Percentiles rank a stretch among this genome's conserved stretches.
These are phyloP conservation scores for Pseudohalonectria lignicola DNA, from an alignment of 2,329 filamentous ascomycete species.

Conservation along the genomic window DNA sequence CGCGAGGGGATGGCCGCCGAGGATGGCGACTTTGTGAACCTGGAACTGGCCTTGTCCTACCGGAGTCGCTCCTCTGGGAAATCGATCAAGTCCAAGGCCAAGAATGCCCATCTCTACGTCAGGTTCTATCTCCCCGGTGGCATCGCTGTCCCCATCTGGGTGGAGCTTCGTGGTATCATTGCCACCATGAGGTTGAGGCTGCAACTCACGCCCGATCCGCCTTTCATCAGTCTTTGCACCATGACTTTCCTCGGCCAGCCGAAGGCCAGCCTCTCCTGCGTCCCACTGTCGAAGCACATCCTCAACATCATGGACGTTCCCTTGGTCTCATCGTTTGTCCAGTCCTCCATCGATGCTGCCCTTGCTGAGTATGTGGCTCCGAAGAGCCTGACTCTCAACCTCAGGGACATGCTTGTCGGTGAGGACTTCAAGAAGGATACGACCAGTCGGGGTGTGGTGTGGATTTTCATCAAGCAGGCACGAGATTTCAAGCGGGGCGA, in stretches of 20 bases:
- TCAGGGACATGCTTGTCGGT: constrained; percentile 68
- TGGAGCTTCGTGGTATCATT: constrained; percentile 62
- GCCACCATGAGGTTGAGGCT: constrained; percentile 58
- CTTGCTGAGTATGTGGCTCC: constrained; percentile 67
- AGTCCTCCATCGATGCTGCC: constrained; percentile 62
- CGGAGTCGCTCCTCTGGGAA: constrained; percentile 49
- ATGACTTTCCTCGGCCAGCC: constrained; percentile 67
- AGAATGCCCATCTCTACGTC: constrained; percentile 62
- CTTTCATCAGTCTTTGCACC: constrained; percentile 66
- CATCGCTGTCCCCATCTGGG: constrained; percentile 55
- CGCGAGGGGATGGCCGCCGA: constrained; percentile 59
- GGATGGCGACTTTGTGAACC: constrained; percentile 66
- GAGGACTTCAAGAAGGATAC: constrained; percentile 75
- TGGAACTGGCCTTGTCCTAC: constrained; percentile 68
- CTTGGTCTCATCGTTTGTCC: constrained; percentile 64
- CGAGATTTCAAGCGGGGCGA: constrained; percentile 65
- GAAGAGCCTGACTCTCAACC: constrained; percentile 60
- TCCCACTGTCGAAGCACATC: constrained; percentile 56
- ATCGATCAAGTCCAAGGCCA: constrained; percentile 49
- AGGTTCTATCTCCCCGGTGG: constrained; percentile 56
- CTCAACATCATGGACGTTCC: constrained; percentile 68
- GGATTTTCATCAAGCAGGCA: constrained; percentile 55
- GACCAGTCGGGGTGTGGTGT: constrained; percentile 48
- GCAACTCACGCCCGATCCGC: constrained; percentile 65
- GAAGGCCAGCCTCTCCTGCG: constrained; percentile 58